These are phyloP conservation scores for Mimosa bimucronata DNA, from an alignment of 306 rosid genomes.

Conservation along the genomic window DNA sequence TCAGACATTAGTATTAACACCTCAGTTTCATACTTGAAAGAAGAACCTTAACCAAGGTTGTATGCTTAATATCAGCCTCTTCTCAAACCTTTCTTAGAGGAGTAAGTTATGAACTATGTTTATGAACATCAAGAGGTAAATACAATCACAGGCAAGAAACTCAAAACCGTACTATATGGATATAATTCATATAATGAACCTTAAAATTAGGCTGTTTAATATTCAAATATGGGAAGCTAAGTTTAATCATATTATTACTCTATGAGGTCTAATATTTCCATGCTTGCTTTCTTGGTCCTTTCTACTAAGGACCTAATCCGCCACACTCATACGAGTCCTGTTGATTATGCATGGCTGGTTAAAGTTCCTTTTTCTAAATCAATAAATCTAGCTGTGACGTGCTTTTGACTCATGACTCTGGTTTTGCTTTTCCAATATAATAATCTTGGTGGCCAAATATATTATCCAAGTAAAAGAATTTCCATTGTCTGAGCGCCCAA, in stretches of 20 bases:
- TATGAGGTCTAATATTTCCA: neutral
- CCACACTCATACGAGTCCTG: neutral
- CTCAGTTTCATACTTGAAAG: slow-evolving; percentile 5
- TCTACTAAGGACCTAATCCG: neutral
- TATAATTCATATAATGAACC: neutral
- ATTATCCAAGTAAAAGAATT: neutral
- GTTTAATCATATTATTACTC: neutral
- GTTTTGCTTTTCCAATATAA: neutral
- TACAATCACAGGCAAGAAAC: neutral
- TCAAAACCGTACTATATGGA: neutral
- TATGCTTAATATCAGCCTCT: neutral
- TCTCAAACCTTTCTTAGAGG: neutral
- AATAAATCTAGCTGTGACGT: neutral
- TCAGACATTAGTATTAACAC: slow-evolving; percentile 1
- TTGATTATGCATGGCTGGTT: neutral
- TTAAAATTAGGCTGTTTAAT: no score
- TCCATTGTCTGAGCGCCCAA: slow-evolving; percentile 7
- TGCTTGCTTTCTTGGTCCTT: neutral
- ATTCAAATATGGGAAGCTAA: neutral
- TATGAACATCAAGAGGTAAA: slow-evolving; percentile 2
- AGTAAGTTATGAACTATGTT: neutral
- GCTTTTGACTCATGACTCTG: neutral
- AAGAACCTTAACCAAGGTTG: neutral
- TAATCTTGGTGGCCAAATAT: neutral
- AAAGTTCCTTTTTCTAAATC: neutral